These are phyloP conservation scores for Apiospora aurea DNA, from an alignment of 2,329 filamentous ascomycete genomes.

Conservation along the genomic window DNA sequence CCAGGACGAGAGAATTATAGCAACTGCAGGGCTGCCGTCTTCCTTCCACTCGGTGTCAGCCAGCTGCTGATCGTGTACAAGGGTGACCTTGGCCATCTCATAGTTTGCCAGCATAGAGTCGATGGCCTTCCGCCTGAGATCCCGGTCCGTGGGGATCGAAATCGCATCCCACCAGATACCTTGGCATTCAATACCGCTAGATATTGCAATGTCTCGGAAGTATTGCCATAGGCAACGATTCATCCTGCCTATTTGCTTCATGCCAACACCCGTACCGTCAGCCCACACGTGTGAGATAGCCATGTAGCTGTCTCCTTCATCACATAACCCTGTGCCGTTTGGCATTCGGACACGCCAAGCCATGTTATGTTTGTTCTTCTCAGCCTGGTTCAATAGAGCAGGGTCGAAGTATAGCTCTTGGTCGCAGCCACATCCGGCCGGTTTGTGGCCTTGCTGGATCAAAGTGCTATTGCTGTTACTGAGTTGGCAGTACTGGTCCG, in stretches of 20 bases:
- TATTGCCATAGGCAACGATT: constrained; percentile 23
- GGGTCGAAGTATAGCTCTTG: no score
- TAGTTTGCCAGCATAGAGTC: constrained; percentile 24
- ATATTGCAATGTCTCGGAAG: constrained; percentile 18
- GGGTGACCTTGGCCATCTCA: constrained; percentile 24
- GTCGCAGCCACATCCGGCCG: neutral
- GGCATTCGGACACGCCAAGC: no score
- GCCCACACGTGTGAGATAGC: constrained; percentile 28
- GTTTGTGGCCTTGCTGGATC: constrained; percentile 25
- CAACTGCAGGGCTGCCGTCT: constrained; percentile 24
- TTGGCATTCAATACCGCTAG: constrained; percentile 4
- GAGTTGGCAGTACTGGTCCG: constrained; percentile 24
- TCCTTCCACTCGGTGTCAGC: constrained; percentile 20
- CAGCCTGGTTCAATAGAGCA: no score
- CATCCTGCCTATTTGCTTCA: constrained; percentile 15
- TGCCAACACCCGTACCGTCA: constrained; percentile 26
- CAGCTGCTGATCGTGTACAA: constrained; percentile 24
- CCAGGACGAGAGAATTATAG: constrained; percentile 24
- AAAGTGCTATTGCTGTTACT: constrained; percentile 25
- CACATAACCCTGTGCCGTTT: neutral
- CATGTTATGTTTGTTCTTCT: no score
- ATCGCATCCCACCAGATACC: constrained; percentile 27
- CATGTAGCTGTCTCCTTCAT: constrained; percentile 22
- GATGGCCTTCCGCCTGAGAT: constrained; percentile 16
- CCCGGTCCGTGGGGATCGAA: constrained; percentile 24